Percentiles rank a stretch among this genome's conserved stretches.
Evolutionary conservation across 257 asterid species (phyloP).

Genomic region (Scutellaria barbata): DNA sequence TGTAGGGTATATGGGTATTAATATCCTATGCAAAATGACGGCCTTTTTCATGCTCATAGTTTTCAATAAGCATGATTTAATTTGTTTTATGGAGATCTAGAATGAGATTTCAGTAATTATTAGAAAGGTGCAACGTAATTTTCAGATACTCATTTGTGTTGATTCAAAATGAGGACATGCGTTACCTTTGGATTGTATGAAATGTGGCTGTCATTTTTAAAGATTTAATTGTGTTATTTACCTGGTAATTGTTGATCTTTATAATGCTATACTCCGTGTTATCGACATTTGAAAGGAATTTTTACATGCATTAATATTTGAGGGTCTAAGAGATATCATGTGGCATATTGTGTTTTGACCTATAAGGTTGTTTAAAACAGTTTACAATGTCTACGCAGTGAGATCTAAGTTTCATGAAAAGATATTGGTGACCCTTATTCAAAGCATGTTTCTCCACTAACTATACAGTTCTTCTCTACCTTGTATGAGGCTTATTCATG

Average conservation of each 20-base stretch:
- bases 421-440: neutral
- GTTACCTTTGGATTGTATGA: conserved; percentile 12
- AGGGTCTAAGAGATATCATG: neutral
- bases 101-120: conserved; percentile 14
- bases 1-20: neutral
- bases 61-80: neutral
- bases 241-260: neutral
- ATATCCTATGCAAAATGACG: neutral
- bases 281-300: neutral
- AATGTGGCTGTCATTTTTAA: conserved; percentile 1
- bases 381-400: neutral
- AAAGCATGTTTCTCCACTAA: neutral
- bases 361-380: neutral
- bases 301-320: neutral
- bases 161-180: neutral
- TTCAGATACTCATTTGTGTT: conserved; percentile 10
- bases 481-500: conserved; percentile 24
- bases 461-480: conserved; percentile 8
- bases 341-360: neutral
- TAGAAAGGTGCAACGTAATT: neutral
- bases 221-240: neutral
- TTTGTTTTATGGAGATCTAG: conserved; percentile 20
- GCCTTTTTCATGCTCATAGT: conserved; percentile 12
- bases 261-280: neutral
- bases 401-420: conserved; percentile 20